Evolutionary conservation across 306 rosid species (phyloP), one percentile per base, ranked within the genome.

Genomic region (Pterocarpus santalinus): DNA sequence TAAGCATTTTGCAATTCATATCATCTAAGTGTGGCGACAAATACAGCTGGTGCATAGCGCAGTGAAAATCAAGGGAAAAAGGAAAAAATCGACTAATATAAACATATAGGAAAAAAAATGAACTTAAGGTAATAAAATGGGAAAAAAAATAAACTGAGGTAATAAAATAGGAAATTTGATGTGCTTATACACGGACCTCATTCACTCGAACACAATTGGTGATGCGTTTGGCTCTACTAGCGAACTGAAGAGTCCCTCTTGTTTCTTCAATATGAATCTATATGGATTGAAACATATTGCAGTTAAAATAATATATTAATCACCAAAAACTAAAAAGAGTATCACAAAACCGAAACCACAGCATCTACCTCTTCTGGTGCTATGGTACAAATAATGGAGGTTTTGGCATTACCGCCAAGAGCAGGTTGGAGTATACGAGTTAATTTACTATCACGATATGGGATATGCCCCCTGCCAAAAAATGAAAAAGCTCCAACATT

Each of bases 401-500:
- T 95, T 82, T 95, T 95, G 64, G 99, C 97, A 87, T 95, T 95
- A 49, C 99, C 99, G 68, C 99, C 99, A 9, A 95, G 99, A 82
- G 99, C 98, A 68, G 99, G 98, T 89, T 95, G 98, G 78, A 95
- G 99, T 68, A 95, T 95, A 63, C 99, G 99, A 16, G 99, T 95
- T 73, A 95, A 86, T 85, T 95, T 95, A 86, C 98, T 95, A 72
- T 95, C 99, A 80, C 99, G 97, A 67, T 91, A 95, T 8, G 99
- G 99, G 75, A 95, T 89, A 78, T 95, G 99, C 43, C 90, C 97
- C 89, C 99, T 93, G 87, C 69, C 79, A 72, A 2, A 17, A 34
- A 79, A 46, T 39, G 44, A 32, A 57, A 82, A 74, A 11, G 46
- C 46, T 63, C 44, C 49, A 80, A 46, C 76, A 78, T 78, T 28